These are phyloP conservation scores for Penicillium sp. DNA, from an alignment of 2,329 filamentous ascomycete genomes.

Conservation along the genomic window DNA sequence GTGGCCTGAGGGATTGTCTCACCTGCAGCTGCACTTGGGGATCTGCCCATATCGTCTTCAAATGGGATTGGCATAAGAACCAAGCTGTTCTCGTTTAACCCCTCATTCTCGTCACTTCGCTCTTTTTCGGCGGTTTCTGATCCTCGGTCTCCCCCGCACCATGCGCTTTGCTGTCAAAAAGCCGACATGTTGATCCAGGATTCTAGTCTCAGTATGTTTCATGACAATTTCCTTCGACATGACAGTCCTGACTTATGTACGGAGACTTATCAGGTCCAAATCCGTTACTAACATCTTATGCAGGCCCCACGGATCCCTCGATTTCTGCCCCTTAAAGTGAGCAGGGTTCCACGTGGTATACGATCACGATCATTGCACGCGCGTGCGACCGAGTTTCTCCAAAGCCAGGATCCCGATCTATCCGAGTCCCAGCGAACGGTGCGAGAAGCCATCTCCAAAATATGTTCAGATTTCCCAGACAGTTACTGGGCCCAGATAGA, in stretches of 20 bases:
- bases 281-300: background rate
- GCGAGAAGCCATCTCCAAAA: slow-evolving; percentile 44
- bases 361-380: slow-evolving; percentile 6
- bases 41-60: background rate
- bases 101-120: background rate
- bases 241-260: background rate
- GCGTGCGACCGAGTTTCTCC: slow-evolving; percentile 23
- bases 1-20: too few relatives aligned
- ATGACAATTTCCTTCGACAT: background rate
- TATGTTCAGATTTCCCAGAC: slow-evolving; percentile 43
- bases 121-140: background rate
- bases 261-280: background rate
- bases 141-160: background rate
- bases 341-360: background rate
- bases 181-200: background rate
- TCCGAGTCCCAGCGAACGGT: slow-evolving; percentile 30
- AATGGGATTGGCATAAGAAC: background rate
- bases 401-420: slow-evolving; percentile 13
- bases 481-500: slow-evolving; percentile 44
- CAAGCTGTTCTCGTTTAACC: background rate
- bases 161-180: background rate
- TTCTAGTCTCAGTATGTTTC: slow-evolving; percentile 30
- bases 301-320: background rate
- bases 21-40: too few relatives aligned
- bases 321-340: background rate